These are phyloP conservation scores for Cymbopogon citratus DNA, from an alignment of 176 grass and related monocot genomes.

Conservation along the genomic window DNA sequence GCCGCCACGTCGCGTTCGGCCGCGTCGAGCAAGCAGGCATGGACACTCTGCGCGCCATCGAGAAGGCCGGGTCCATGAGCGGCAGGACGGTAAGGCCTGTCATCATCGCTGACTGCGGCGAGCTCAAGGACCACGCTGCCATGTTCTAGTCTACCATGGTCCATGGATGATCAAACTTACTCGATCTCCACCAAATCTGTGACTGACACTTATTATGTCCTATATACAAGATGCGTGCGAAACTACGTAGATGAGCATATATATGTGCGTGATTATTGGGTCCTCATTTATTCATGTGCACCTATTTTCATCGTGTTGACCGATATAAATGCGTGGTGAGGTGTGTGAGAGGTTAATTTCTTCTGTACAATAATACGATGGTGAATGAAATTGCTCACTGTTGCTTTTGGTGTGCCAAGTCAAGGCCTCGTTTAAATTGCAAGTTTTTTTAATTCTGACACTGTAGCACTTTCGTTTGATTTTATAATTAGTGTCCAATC, in stretches of 20 bases:
- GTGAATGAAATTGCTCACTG: not conserved
- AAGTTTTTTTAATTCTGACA: too few species aligned
- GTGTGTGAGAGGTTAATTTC: not conserved
- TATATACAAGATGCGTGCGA: not conserved
- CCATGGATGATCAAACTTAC: not conserved
- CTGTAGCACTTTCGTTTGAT: too few species aligned
- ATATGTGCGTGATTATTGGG: not conserved
- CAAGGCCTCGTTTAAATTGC: too few species aligned
- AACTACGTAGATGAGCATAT: not conserved
- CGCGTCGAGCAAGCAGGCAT: conserved; percentile 32
- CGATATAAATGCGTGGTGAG: not conserved
- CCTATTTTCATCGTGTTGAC: not conserved
- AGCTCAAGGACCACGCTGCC: not conserved
- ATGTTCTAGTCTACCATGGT: not conserved
- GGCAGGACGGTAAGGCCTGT: conserved; percentile 34
- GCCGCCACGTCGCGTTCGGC: conserved; percentile 50
- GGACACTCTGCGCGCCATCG: conserved; percentile 12
- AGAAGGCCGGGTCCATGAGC: conserved; percentile 27
- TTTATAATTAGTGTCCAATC: too few species aligned
- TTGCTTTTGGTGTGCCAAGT: not conserved
- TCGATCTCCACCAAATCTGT: too few species aligned
- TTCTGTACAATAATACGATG: not conserved
- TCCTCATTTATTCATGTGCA: not conserved
- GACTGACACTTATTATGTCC: not conserved
- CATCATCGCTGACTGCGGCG: conserved; percentile 43